Evolutionary conservation across 2,329 filamentous ascomycete species (phyloP), one percentile per base, ranked within the genome.

Genomic region (Nemania bipapillata): DNA sequence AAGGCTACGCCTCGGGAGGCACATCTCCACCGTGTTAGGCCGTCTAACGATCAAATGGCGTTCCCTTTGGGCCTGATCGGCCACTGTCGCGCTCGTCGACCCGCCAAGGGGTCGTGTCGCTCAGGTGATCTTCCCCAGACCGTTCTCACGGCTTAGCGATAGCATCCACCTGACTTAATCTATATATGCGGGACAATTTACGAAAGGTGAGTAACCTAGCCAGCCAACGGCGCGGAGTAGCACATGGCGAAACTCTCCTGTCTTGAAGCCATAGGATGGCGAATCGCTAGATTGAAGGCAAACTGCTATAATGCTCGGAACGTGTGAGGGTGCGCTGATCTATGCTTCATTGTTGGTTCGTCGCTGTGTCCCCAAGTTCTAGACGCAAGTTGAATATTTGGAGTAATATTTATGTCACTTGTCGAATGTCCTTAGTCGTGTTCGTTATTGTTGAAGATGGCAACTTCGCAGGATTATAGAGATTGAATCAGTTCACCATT

Each of bases 401-500:
- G 68, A 20, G 65, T 68, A 63, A 56, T 61, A 63, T 22, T 32
- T 20, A 47, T 22, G 32, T 28, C 37, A 40, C 24, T 52, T 54
- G 49, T 63, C 49, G 49, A 55, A 60, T 4, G 55, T 42, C 55
- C 22, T 49, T 64, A 54, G 49, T 26, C 32, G 20, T 50, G 22
- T 45, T 35, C 4, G 28, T 11, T 37, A 47, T 37, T 63, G 20
- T 57, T 50, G 55, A 52, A 54, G 11, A 28, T n/a, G 12, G 20
- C 20, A 52, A 24, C 53, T 61, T 68, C 49, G 52, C 40, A 70
- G 67, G 60, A 66, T 52, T 49, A 52, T 69, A 56, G 63, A 72
- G 70, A 73, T 73, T 74, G 70, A 72, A 67, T 40, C 68, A 69
- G 70, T 71, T 73, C 67, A 69, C 61, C 65, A 72, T 53, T 55